Conservation (phyloP, 139 green algal genomes). For the Edaphochlamys debaryana region DNA sequence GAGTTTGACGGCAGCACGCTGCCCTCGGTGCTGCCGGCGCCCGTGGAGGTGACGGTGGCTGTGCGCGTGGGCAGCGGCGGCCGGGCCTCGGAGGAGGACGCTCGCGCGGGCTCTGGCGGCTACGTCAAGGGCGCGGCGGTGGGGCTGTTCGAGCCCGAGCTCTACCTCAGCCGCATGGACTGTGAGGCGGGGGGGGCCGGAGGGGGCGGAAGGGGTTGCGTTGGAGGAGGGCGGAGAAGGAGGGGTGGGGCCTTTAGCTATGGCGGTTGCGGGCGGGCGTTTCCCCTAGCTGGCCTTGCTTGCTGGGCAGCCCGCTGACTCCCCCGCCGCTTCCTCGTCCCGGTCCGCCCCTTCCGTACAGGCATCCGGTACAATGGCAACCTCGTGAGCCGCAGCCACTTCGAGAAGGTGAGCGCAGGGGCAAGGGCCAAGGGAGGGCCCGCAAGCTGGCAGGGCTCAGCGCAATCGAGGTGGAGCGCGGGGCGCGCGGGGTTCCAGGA, state of each 20-base stretch:
- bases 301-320: too few relatives aligned
- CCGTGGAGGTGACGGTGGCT: slow-evolving; percentile 31
- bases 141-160: slow-evolving; percentile 11
- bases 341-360: too few relatives aligned
- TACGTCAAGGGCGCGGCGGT: slow-evolving; percentile 9
- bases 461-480: too few relatives aligned
- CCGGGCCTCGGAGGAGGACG: neutral
- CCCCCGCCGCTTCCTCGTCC: too few relatives aligned
- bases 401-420: slow-evolving; percentile 22
- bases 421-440: neutral
- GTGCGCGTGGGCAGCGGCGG: neutral
- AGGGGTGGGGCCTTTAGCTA: too few relatives aligned
- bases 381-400: slow-evolving; percentile 23
- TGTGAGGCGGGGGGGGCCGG: too few relatives aligned
- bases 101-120: neutral
- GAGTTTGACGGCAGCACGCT: neutral
- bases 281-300: too few relatives aligned
- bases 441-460: too few relatives aligned
- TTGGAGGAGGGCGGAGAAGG: too few relatives aligned
- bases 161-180: slow-evolving; percentile 17
- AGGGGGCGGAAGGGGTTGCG: too few relatives aligned
- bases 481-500: too few relatives aligned
- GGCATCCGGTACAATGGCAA: slow-evolving; percentile 18
- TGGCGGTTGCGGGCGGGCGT: too few relatives aligned
- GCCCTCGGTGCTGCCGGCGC: neutral